Conservation (phyloP, 2,329 filamentous ascomycete species). For the Parasarocladium wereldwijsianum region DNA sequence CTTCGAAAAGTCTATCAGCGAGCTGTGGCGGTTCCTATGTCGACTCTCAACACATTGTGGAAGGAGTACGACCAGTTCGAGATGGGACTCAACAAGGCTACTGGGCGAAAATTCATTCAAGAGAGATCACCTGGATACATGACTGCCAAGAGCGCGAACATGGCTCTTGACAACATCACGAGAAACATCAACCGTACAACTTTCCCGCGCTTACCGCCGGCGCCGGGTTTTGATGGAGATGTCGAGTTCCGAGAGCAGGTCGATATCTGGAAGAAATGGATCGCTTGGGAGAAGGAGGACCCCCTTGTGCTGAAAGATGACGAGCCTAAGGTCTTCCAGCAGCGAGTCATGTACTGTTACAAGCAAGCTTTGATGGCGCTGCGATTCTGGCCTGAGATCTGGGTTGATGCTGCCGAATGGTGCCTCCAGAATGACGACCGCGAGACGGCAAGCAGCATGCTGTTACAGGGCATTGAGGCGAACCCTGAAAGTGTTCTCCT, state of each 20-base stretch:
- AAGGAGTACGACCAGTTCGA: constrained; percentile 98
- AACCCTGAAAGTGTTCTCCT: constrained; percentile 91
- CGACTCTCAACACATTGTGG: constrained; percentile 74
- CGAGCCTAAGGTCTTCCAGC: constrained; percentile 58
- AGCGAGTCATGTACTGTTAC: constrained; percentile 78
- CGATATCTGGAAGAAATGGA: constrained; percentile 84
- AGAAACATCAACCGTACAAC: constrained; percentile 62
- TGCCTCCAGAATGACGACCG: constrained; percentile 63
- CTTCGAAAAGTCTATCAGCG: constrained; percentile 85
- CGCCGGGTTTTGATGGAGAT: constrained; percentile 74
- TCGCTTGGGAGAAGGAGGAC: constrained; percentile 89
- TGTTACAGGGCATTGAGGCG: constrained; percentile 68
- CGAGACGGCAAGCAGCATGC: constrained; percentile 55
- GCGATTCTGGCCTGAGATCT: constrained; percentile 89
- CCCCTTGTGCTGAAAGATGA: constrained; percentile 75
- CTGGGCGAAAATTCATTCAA: constrained; percentile 85
- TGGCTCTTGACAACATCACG: constrained; percentile 79
- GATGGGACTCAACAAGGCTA: constrained; percentile 83
- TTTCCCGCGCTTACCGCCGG: constrained; percentile 67
- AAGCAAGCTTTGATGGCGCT: constrained; percentile 88
- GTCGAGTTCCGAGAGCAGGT: constrained; percentile 74
- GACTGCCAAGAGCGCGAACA: constrained; percentile 84
- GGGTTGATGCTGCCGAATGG: constrained; percentile 90
- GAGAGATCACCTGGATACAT: constrained; percentile 90
- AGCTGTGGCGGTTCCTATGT: constrained; percentile 75